Evolutionary conservation across 1,284 basidiomycete species (phyloP).

Genomic region (Cronartium quercuum): DNA sequence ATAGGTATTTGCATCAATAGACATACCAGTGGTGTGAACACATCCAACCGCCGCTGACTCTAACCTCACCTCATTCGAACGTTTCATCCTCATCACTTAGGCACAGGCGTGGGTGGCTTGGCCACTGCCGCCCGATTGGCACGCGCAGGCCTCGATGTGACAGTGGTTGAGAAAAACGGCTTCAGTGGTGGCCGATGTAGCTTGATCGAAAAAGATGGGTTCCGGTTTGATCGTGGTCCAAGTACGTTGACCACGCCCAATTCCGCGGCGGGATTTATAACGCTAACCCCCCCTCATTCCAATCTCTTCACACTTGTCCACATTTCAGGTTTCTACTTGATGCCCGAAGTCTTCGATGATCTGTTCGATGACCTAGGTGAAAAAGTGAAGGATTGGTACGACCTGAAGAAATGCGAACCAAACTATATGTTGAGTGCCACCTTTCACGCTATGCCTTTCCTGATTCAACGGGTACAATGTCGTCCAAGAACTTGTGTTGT

Average conservation of each 20-base stretch:
- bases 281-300: background rate
- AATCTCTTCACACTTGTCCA: background rate
- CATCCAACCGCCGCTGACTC: background rate
- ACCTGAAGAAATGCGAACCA: constrained; percentile 39
- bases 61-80: background rate
- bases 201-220: constrained; percentile 53
- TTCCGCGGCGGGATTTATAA: background rate
- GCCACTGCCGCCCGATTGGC: constrained; percentile 53
- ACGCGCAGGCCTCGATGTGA: constrained; percentile 53
- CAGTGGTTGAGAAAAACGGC: constrained; percentile 52
- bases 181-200: constrained; percentile 55
- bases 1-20: constrained; percentile 16
- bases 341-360: constrained; percentile 37
- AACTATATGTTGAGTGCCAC: constrained; percentile 41
- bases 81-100: constrained; percentile 40
- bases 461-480: constrained; percentile 46
- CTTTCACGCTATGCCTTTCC: background rate
- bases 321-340: constrained; percentile 34
- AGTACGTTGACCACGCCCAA: constrained; percentile 1
- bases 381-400: constrained; percentile 36
- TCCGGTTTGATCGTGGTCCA: constrained; percentile 42
- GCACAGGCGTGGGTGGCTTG: constrained; percentile 54
- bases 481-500: constrained; percentile 39
- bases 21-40: background rate
- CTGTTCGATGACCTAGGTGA: constrained; percentile 37